phyloP scores from a whole-genome alignment of 148 eudicot genomes.

The Suaeda aralocaspica region DNA sequence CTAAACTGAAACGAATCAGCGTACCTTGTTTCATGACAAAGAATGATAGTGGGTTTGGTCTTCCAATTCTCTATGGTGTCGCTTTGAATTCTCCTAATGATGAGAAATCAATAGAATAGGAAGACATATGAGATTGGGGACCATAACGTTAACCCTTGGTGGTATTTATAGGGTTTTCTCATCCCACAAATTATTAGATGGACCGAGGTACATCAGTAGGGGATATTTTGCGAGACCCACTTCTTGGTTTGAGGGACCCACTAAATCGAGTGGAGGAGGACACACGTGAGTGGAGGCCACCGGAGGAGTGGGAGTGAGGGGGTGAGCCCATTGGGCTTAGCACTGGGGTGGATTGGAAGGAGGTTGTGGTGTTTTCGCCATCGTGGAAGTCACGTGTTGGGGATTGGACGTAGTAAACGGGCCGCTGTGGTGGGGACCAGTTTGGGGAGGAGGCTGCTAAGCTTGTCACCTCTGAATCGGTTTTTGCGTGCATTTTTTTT shows the following conservation, averaged over 20 bases:
- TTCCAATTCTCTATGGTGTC: too few species aligned
- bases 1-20: too few species aligned
- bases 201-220: constrained; percentile 48
- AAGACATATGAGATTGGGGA: too few species aligned
- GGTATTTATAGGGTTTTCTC: too few species aligned
- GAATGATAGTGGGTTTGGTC: too few species aligned
- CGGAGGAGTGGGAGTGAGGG: constrained; percentile 71
- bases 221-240: constrained; percentile 50
- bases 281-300: constrained; percentile 76
- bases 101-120: too few species aligned
- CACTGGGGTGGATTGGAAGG: constrained; percentile 75
- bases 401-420: constrained; percentile 78
- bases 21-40: too few species aligned
- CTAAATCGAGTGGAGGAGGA: constrained; percentile 77
- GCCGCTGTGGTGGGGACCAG: constrained; percentile 46
- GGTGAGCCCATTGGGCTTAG: constrained; percentile 72
- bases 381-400: constrained; percentile 85
- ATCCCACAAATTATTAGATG: too few species aligned
- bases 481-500: constrained; percentile 54
- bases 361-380: constrained; percentile 67
- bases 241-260: constrained; percentile 60
- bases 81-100: too few species aligned
- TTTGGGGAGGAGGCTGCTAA: constrained; percentile 71
- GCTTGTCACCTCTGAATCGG: constrained; percentile 85
- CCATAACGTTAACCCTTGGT: too few species aligned